Conservation (phyloP, 768 basidiomycete genomes). For the Psilocybe cubensis region DNA sequence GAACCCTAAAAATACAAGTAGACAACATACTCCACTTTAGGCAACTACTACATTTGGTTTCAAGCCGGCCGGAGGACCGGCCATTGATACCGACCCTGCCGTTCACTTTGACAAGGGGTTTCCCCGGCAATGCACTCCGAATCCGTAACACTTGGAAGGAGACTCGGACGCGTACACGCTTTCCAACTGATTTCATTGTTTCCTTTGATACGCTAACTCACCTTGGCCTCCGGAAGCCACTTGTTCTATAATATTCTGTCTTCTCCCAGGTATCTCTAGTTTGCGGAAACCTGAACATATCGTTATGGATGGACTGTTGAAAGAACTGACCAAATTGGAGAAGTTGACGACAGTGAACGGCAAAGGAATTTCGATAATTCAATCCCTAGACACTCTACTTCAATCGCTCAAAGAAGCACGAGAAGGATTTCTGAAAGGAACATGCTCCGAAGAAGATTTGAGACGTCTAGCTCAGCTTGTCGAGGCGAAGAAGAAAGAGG, state of each 20-base stretch:
- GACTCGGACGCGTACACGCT: too few species aligned
- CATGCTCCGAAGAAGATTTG: slow-evolving; percentile 52
- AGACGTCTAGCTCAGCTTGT: slow-evolving; percentile 57
- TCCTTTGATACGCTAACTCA: too few species aligned
- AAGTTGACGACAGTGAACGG: slow-evolving; percentile 58
- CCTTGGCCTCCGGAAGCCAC: neutral
- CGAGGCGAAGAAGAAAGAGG: slow-evolving; percentile 77
- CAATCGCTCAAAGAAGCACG: slow-evolving; percentile 59
- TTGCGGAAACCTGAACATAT: neutral
- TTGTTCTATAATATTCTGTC: neutral
- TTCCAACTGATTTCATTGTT: too few species aligned
- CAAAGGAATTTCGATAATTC: slow-evolving; percentile 55
- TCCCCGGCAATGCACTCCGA: too few species aligned
- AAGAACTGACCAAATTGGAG: slow-evolving; percentile 81
- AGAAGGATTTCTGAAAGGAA: slow-evolving; percentile 51
- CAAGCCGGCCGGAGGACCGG: too few species aligned
- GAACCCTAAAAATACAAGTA: neutral
- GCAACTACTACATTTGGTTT: too few species aligned
- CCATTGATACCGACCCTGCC: too few species aligned
- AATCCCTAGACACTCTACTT: slow-evolving; percentile 69
- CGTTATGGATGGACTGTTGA: slow-evolving; percentile 73
- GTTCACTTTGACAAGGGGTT: too few species aligned
- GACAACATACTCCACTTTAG: slow-evolving; percentile 12
- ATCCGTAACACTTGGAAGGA: too few species aligned
- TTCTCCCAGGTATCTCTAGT: neutral